Evolutionary conservation across 2,329 filamentous ascomycete species (phyloP).

Genomic region (Ceratocystis cacaofunesta): DNA sequence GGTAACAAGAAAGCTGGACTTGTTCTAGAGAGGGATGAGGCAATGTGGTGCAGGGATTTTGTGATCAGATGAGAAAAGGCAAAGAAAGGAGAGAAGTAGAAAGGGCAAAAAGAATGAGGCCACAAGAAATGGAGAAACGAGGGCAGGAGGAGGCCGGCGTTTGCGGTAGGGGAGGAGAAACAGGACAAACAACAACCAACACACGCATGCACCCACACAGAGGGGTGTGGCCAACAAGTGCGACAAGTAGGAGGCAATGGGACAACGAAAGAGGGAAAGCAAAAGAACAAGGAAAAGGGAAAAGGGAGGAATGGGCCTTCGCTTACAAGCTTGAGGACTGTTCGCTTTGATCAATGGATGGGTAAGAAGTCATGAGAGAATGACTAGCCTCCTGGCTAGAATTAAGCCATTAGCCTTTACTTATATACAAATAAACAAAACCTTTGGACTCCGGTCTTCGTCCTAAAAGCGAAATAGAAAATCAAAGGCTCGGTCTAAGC

Average conservation of each 20-base stretch:
- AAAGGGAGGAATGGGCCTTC: neutral
- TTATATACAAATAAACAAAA: neutral
- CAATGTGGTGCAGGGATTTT: slow-evolving; percentile 11
- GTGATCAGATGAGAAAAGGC: slow-evolving; percentile 9
- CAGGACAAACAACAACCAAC: neutral
- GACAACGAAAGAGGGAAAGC: neutral
- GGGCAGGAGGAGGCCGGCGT: neutral
- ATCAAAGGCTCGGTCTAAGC: neutral
- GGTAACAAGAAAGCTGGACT: slow-evolving; percentile 19
- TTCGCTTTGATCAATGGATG: neutral
- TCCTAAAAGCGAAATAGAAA: neutral
- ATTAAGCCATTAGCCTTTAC: neutral
- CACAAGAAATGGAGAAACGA: slow-evolving; percentile 9
- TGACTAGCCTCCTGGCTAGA: neutral
- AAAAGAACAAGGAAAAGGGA: neutral
- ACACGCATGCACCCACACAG: neutral
- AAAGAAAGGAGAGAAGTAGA: neutral
- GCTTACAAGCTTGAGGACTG: neutral
- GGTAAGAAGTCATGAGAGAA: neutral
- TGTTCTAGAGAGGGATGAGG: slow-evolving; percentile 13
- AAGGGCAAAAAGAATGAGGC: neutral
- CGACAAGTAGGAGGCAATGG: neutral
- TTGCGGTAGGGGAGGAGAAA: neutral
- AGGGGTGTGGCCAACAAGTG: slow-evolving; percentile 1
- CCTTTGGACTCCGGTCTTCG: neutral